phyloP scores from a whole-genome alignment of 2,329 filamentous ascomycete genomes.

The Fusarium torulosum region DNA sequence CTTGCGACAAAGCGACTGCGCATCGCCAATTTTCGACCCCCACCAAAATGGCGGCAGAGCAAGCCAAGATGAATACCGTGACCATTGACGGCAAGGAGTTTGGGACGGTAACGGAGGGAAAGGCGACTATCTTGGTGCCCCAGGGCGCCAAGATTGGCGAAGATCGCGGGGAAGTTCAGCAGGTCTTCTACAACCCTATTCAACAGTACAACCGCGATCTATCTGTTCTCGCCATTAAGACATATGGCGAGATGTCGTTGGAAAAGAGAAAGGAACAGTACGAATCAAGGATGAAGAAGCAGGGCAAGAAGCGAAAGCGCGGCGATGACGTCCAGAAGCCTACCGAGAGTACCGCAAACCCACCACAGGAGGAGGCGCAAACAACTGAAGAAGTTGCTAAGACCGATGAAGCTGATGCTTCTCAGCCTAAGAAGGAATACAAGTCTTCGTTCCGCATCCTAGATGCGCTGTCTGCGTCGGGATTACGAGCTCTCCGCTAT shows the following conservation, averaged over 20 bases:
- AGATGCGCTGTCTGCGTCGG: conserved; percentile 94
- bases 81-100: conserved; percentile 62
- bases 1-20: conserved; percentile 14
- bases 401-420: conserved; percentile 26
- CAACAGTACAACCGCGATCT: conserved; percentile 99
- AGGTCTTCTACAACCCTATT: conserved; percentile 99
- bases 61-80: conserved; percentile 42
- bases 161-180: conserved; percentile 72
- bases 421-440: conserved; percentile 48
- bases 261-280: conserved; percentile 59
- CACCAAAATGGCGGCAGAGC: conserved; percentile 40
- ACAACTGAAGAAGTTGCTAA: conserved; percentile 31
- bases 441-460: conserved; percentile 80
- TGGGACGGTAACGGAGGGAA: conserved; percentile 66
- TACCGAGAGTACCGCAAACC: conserved; percentile 15
- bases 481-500: conserved; percentile 90
- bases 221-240: conserved; percentile 91
- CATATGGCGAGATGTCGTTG: conserved; percentile 78
- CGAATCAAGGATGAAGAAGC: conserved; percentile 57
- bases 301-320: conserved; percentile 63
- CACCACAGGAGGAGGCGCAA: conserved; percentile 27
- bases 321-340: conserved; percentile 52
- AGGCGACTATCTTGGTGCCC: conserved; percentile 68
- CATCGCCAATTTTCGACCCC: conserved; percentile 38
- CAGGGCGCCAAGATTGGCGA: conserved; percentile 59